phyloP scores from a whole-genome alignment of 345 rosid species.

The Camelina hispida region DNA sequence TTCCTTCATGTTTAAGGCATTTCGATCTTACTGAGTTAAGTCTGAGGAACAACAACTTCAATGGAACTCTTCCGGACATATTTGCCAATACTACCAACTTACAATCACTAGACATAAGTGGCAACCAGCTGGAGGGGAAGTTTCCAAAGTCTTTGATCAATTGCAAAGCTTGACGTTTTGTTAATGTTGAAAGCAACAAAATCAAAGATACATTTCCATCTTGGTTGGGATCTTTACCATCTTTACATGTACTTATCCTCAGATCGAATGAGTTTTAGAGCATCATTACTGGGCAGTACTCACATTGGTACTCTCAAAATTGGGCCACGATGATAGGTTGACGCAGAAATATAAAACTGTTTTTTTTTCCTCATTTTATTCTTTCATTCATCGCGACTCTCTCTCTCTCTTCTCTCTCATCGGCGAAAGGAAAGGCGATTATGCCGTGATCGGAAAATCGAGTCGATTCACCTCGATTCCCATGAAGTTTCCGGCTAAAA shows the following conservation, averaged over 20 bases:
- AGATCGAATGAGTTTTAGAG: constrained; percentile 50
- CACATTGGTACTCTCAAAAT: too few species aligned
- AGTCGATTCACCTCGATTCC: too few species aligned
- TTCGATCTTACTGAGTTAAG: background rate
- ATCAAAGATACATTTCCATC: constrained; percentile 39
- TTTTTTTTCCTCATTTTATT: too few species aligned
- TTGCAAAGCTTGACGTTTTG: constrained; percentile 39
- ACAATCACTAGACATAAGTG: background rate
- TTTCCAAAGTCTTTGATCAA: constrained; percentile 31
- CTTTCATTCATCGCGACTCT: too few species aligned
- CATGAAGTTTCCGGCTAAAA: too few species aligned
- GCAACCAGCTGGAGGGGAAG: constrained; percentile 41
- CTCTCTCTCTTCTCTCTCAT: too few species aligned
- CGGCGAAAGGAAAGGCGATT: too few species aligned
- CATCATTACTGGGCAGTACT: too few species aligned
- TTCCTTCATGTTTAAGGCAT: constrained; percentile 43
- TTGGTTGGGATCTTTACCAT: constrained; percentile 26
- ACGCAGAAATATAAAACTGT: too few species aligned
- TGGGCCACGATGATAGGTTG: too few species aligned
- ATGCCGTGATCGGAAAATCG: too few species aligned
- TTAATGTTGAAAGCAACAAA: constrained; percentile 50
- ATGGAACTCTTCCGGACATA: constrained; percentile 22
- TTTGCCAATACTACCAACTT: background rate
- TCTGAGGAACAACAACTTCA: constrained; percentile 10
- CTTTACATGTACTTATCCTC: constrained; percentile 47